Percentiles rank a stretch among this genome's conserved stretches.
Evolutionary conservation across 2,329 filamentous ascomycete species (phyloP).

Genomic region (Fusarium sp.): DNA sequence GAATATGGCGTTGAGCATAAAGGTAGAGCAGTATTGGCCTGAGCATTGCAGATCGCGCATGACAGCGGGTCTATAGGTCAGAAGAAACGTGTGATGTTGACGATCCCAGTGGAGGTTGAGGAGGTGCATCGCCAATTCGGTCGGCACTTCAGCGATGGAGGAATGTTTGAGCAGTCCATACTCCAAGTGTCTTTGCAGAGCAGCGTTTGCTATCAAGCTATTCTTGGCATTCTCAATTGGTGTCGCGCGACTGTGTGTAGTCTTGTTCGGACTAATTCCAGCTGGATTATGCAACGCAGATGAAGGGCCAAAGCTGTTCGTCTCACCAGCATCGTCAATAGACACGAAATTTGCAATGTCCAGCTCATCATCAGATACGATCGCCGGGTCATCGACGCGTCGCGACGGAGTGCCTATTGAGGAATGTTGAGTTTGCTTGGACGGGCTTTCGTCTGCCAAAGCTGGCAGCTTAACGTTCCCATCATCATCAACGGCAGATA

Average conservation of each 20-base stretch:
- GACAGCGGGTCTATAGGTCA: slow-evolving; percentile 10
- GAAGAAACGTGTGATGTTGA: slow-evolving; percentile 17
- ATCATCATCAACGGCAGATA: neutral
- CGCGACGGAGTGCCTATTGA: neutral
- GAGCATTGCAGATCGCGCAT: slow-evolving; percentile 18
- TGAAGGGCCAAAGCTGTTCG: slow-evolving; percentile 15
- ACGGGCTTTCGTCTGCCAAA: neutral
- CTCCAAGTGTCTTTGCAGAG: slow-evolving; percentile 4
- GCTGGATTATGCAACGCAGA: slow-evolving; percentile 13
- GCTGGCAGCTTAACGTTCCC: neutral
- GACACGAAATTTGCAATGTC: slow-evolving; percentile 14
- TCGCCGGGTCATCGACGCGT: neutral
- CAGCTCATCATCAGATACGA: neutral
- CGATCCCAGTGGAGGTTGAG: slow-evolving; percentile 23
- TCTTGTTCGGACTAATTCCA: neutral
- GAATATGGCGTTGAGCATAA: slow-evolving; percentile 21
- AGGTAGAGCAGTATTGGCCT: neutral
- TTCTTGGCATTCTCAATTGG: slow-evolving; percentile 5
- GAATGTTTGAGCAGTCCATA: neutral
- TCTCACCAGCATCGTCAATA: slow-evolving; percentile 2
- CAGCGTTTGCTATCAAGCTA: slow-evolving; percentile 10
- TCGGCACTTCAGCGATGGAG: neutral
- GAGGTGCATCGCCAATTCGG: slow-evolving; percentile 7
- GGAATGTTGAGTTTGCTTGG: neutral
- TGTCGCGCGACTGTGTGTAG: neutral